A percentile compares a stretch with the other conserved stretches of the same genome.
These are phyloP conservation scores for Solanum habrochaites DNA, from an alignment of 257 asterid species.

Conservation along the genomic window DNA sequence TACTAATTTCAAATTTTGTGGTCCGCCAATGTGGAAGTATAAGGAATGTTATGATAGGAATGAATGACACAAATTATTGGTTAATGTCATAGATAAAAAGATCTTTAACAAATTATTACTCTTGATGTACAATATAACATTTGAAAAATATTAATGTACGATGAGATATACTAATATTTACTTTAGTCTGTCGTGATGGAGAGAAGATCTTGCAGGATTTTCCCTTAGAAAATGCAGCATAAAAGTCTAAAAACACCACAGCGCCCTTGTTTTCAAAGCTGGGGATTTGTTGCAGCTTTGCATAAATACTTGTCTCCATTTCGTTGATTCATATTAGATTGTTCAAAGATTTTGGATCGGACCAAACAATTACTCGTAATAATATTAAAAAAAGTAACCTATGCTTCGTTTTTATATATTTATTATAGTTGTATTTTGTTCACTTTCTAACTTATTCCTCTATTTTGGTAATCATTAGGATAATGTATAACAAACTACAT, in stretches of 20 bases:
- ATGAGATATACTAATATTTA: neutral
- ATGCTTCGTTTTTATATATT: no score
- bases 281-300: neutral
- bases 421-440: no score
- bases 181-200: neutral
- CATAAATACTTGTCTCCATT: neutral
- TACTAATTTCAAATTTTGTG: neutral
- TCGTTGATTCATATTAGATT: neutral
- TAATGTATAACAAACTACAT: neutral
- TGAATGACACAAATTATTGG: neutral
- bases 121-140: neutral
- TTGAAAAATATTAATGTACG: neutral
- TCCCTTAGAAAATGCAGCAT: neutral
- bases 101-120: neutral
- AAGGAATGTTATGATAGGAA: neutral
- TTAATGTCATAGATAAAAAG: neutral
- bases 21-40: neutral
- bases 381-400: no score
- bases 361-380: no score
- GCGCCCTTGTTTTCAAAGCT: neutral
- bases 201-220: neutral
- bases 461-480: neutral
- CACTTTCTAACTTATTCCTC: neutral
- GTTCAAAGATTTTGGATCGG: neutral
- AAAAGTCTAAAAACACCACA: neutral